A percentile compares a stretch with the other conserved stretches of the same genome.
Evolutionary conservation across 2,329 filamentous ascomycete genomes (phyloP).

Genomic region (Kalaharituber pfeilii): DNA sequence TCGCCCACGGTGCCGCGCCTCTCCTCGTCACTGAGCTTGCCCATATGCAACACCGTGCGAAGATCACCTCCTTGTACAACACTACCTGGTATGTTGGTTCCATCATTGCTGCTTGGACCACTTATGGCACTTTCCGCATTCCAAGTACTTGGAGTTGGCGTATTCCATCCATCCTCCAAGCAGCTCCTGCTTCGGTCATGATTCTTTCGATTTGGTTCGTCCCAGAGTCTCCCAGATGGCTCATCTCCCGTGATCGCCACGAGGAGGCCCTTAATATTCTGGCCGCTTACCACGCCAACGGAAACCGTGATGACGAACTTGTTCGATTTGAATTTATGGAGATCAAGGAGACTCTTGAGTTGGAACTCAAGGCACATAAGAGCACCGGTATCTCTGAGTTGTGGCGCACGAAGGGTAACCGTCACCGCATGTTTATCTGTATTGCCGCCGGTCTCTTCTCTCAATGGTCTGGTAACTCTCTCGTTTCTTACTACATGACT

Average conservation of each 20-base stretch:
- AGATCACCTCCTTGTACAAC: conserved; percentile 26
- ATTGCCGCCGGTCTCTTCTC: conserved; percentile 37
- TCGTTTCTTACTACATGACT: conserved; percentile 26
- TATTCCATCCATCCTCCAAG: conserved; percentile 30
- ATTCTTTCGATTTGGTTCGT: conserved; percentile 24
- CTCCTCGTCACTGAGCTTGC: conserved; percentile 27
- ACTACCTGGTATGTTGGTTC: conserved; percentile 27
- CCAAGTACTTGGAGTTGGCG: conserved; percentile 28
- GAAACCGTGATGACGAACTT: conserved; percentile 39
- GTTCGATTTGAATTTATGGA: conserved; percentile 51
- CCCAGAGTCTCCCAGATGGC: conserved; percentile 52
- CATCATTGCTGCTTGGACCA: conserved; percentile 27
- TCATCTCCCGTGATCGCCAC: conserved; percentile 39
- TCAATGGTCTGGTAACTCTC: conserved; percentile 20
- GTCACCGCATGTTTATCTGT: conserved; percentile 44
- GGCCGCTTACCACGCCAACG: conserved; percentile 46
- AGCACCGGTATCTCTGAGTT: conserved; percentile 43
- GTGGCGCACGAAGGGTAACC: conserved; percentile 44
- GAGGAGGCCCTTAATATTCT: conserved; percentile 45
- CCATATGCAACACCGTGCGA: conserved; percentile 25
- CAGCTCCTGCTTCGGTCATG: conserved; percentile 6
- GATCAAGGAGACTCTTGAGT: conserved; percentile 45
- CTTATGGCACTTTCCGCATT: conserved; percentile 26
- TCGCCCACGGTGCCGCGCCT: conserved; percentile 26
- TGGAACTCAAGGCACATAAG: conserved; percentile 37